Evolutionary conservation across 306 rosid species (phyloP).

Genomic region (Myrica gale): DNA sequence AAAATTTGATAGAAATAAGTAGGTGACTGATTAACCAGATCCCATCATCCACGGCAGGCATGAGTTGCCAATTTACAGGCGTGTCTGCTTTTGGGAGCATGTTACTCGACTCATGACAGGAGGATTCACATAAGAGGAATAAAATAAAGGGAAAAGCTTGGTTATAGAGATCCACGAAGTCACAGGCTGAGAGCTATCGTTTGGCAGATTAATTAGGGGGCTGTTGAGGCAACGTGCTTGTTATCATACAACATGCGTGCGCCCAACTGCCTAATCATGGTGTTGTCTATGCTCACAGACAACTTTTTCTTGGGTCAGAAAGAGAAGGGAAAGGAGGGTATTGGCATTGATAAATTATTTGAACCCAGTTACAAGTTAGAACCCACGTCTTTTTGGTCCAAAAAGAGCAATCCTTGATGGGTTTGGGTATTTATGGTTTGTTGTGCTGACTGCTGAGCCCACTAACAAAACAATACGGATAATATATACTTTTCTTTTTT

Average conservation of each 20-base stretch:
- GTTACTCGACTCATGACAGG: not conserved
- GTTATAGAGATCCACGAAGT: not conserved
- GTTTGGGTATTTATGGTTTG: too few relatives aligned
- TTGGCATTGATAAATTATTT: not conserved
- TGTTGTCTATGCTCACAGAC: not conserved
- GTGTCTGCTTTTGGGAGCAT: not conserved
- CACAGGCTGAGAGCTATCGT: too few relatives aligned
- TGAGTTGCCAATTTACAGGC: not conserved
- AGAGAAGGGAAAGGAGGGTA: not conserved
- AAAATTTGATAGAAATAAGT: not conserved
- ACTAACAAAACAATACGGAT: too few relatives aligned
- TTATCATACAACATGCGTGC: not conserved
- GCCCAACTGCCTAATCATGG: not conserved
- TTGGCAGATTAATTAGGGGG: conserved; percentile 2
- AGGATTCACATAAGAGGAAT: not conserved
- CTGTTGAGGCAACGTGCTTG: conserved; percentile 4
- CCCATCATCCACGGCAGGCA: conserved; percentile 7
- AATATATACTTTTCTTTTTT: too few relatives aligned
- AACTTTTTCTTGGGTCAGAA: not conserved
- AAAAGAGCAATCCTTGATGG: too few relatives aligned
- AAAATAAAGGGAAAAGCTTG: not conserved
- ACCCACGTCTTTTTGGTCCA: too few relatives aligned
- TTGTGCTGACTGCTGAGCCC: too few relatives aligned
- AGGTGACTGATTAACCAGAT: conserved; percentile 10
- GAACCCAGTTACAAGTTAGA: too few relatives aligned